Base-by-base conservation (phyloP, 169 alveolate genomes). In the Eimeria sp. region DNA sequence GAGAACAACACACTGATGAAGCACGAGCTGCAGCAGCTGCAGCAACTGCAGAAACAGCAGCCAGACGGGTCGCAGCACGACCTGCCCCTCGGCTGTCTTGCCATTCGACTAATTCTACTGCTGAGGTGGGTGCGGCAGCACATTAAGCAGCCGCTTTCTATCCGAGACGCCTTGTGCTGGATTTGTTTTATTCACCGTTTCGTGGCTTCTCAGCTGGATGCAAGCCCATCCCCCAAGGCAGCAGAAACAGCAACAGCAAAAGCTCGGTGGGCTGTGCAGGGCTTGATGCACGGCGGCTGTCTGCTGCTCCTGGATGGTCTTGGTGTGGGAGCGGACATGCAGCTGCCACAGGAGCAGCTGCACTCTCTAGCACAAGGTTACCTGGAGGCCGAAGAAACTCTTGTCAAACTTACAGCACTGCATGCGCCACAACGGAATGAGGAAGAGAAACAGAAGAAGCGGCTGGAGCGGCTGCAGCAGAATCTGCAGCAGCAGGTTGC, bases 91-190 rank as follows among this genome's bases (percentile, higher is more conserved):
- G 22, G 45, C 88, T 58, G 49, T 82, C 57, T 94, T n/a, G 89
- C 89, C 7, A 87, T 13, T 70, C 92, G 73, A 51, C 65, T 83
- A 20, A 67, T 90, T 58, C 63, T 47, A 58, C 63, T 67, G 72
- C 84, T 97, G 84, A 76, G 95, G 78, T 95, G 97, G 97, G 97
- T 90, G 95, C 95, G 96, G 65, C 89, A 76, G 73, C 95, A 95
- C n/a, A 96, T 97, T 4, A 96, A 82, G 96, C 96, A 92, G 61
- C 97, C 97, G 30, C 91, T 97, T 67, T 95, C 98, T 86, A 95
- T 97, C 49, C 97, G 98, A 30, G 97, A 96, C 10, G 96, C 95
- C 49, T n/a, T 96, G 6, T 63, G 95, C 72, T 96, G 97, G 95
- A 57, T 92, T 73, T 95, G 88, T 70, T 96, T 96, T 30, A 76